Evolutionary conservation across 352 stramenopile species (phyloP).

Genomic region (Poterioochromonas sp.): DNA sequence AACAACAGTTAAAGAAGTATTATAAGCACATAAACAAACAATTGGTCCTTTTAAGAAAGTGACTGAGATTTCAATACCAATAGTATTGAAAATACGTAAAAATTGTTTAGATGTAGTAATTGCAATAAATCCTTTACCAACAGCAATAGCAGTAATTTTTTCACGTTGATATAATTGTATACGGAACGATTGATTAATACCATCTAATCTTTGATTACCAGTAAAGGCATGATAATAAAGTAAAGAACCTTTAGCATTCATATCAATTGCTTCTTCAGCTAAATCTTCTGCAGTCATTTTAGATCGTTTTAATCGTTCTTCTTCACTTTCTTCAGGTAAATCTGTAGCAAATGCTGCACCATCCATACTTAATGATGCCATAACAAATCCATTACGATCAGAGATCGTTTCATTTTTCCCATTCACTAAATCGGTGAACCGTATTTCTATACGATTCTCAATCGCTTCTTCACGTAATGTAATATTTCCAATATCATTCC

Average conservation of each 20-base stretch:
- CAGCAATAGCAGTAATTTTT: not conserved
- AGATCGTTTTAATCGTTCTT: too few species aligned
- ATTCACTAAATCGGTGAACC: not conserved
- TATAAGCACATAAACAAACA: not conserved
- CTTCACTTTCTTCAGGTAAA: not conserved
- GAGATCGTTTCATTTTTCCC: not conserved
- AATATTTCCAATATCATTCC: conserved; percentile 25
- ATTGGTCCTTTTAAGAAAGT: not conserved
- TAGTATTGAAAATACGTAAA: not conserved
- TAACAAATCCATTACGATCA: conserved; percentile 14
- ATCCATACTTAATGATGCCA: not conserved
- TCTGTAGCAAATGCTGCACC: conserved; percentile 4
- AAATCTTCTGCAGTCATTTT: not conserved
- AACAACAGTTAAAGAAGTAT: not conserved
- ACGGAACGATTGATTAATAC: not conserved
- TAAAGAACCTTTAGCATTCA: not conserved
- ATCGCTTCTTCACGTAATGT: not conserved
- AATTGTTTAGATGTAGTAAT: conserved; percentile 5
- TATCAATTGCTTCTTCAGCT: not conserved
- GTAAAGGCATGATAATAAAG: conserved; percentile 18
- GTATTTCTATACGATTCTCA: conserved; percentile 14
- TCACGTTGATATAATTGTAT: not conserved
- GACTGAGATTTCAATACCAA: not conserved
- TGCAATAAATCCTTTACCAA: conserved; percentile 7
- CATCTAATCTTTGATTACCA: not conserved